Base-by-base conservation (phyloP, 2,329 filamentous ascomycete species). In the Cryphonectria naterciae region DNA sequence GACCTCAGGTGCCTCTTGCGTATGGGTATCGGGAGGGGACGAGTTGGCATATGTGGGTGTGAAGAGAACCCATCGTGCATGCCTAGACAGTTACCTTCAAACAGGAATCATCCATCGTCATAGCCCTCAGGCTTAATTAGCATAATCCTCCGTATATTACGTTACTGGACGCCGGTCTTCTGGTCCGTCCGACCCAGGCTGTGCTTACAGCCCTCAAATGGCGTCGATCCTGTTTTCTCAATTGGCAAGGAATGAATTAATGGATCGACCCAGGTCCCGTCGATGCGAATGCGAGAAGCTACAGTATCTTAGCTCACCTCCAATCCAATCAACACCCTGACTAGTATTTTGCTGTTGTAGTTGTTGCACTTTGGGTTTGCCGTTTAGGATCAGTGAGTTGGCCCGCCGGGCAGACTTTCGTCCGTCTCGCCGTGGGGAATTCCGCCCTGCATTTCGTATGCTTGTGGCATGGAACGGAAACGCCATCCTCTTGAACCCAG, bases 31-130 rank as follows among this genome's bases (percentile, higher is more conserved):
- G 71, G 5, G 46, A 69, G 25, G 71, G 71, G 17, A 68, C 65
- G 52, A 66, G 28, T 19, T 72, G 71, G 71, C 71, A 72, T 41
- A 68, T 56, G 19, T 72, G 71, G 71, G 68, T 70, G 17, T 72
- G 28, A 70, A 35, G 25, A 32, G 19, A 10, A 25, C 5, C 5
- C 25, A 32, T 28, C 52, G 25, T 32, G 2, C 25, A 7, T 17
- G 11, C 13, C 25, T 17, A 54, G n/a, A 25, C 49, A 54, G 11
- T 11, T n/a, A 25, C n/a, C 11, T 25, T n/a, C 22, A 25, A 4
- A 25, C 49, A 52, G 19, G 22, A 11, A n/a, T 19, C 4, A 19
- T n/a, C 2, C 17, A 58, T 28, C 25, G 17, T 15, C 25, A 32
- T 17, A 32, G 52, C 52, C 52, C 17, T 32, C 25, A 28, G 25